phyloP scores from a whole-genome alignment of 495 filamentous ascomycete species.

The Aspergillus sclerotioniger region DNA sequence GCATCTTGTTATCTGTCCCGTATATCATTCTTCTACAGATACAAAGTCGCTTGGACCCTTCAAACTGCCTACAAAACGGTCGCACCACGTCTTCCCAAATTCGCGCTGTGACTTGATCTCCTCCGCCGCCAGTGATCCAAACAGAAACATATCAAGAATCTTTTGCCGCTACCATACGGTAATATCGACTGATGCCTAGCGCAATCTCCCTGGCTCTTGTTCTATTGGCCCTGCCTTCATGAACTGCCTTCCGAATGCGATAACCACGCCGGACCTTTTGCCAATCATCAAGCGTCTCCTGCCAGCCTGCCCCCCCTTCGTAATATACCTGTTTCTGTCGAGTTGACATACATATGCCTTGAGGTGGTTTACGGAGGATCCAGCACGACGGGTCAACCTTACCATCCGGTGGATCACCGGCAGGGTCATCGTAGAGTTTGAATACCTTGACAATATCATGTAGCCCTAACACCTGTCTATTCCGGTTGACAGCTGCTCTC shows the following conservation, averaged over 20 bases:
- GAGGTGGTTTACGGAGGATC: conserved; percentile 44
- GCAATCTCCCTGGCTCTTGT: conserved; percentile 31
- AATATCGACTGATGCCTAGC: conserved; percentile 22
- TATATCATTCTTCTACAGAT: conserved; percentile 3
- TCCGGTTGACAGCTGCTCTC: conserved; percentile 37
- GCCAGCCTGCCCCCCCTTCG: conserved; percentile 43
- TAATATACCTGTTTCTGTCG: conserved; percentile 40
- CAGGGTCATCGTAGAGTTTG: conserved; percentile 36
- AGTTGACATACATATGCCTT: conserved; percentile 37
- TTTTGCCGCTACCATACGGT: conserved; percentile 19
- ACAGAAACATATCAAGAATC: not conserved
- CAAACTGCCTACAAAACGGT: not conserved
- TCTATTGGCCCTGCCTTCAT: conserved; percentile 40
- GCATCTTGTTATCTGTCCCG: conserved; percentile 4
- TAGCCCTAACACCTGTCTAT: conserved; percentile 29
- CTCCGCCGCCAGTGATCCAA: not conserved
- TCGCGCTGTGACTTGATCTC: not conserved
- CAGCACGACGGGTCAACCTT: conserved; percentile 41
- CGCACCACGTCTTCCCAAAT: not conserved
- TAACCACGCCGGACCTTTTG: conserved; percentile 36
- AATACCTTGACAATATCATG: conserved; percentile 26
- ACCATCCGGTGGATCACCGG: conserved; percentile 41
- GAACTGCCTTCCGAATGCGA: conserved; percentile 33
- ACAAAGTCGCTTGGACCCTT: not conserved
- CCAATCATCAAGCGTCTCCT: conserved; percentile 44